phyloP scores from a whole-genome alignment of 2,329 filamentous ascomycete species.

The Lecanoromycetidae sp. region DNA sequence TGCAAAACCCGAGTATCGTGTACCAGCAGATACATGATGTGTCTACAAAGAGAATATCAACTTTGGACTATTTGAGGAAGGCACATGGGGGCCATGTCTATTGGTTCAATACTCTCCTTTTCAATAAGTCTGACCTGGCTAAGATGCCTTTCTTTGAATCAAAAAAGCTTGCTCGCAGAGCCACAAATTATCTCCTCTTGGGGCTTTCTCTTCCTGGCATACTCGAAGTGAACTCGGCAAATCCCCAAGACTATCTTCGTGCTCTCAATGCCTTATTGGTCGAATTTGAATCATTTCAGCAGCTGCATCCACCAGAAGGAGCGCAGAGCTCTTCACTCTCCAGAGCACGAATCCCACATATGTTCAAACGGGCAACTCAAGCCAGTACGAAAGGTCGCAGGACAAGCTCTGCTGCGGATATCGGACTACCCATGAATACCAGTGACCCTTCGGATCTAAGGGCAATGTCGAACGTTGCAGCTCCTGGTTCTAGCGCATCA shows the following conservation, averaged over 20 bases:
- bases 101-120: constrained; percentile 96
- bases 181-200: constrained; percentile 85
- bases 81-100: constrained; percentile 88
- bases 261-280: constrained; percentile 71
- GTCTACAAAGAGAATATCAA: constrained; percentile 84
- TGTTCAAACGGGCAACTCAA: constrained; percentile 58
- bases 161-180: constrained; percentile 73
- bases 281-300: constrained; percentile 91
- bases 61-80: constrained; percentile 82
- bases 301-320: constrained; percentile 69
- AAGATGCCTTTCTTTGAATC: constrained; percentile 77
- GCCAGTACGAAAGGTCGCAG: constrained; percentile 46
- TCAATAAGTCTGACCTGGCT: constrained; percentile 66
- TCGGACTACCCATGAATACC: constrained; percentile 41
- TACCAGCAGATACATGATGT: constrained; percentile 68
- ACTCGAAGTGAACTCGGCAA: constrained; percentile 72
- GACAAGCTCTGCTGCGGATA: constrained; percentile 48
- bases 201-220: constrained; percentile 84
- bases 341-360: constrained; percentile 67
- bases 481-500: constrained; percentile 26
- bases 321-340: constrained; percentile 56
- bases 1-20: constrained; percentile 42
- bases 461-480: constrained; percentile 30
- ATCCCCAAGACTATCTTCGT: constrained; percentile 72
- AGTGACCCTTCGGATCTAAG: constrained; percentile 37